Evolutionary conservation across 1,284 basidiomycete genomes (phyloP).

Genomic region (Phylloboletellus chloephorus): DNA sequence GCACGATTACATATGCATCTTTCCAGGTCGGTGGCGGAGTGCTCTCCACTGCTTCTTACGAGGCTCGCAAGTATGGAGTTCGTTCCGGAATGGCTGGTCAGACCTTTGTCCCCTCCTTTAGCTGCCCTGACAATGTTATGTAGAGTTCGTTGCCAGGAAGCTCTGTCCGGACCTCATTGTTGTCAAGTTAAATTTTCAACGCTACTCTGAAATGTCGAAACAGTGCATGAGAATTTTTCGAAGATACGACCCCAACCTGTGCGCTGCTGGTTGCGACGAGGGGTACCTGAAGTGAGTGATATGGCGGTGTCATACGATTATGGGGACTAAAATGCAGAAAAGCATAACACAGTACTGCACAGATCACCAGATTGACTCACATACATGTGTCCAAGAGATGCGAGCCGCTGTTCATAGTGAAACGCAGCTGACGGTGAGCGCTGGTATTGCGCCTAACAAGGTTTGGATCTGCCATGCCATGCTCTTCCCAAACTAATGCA

Average conservation of each 20-base stretch:
- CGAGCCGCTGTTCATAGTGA: conserved; percentile 65
- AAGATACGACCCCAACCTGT: conserved; percentile 79
- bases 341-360: conserved; percentile 78
- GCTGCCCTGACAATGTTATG: conserved; percentile 2
- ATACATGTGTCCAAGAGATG: conserved; percentile 76
- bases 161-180: conserved; percentile 90
- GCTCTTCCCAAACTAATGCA: conserved; percentile 16
- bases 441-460: conserved; percentile 88
- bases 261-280: conserved; percentile 81
- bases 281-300: conserved; percentile 78
- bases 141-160: conserved; percentile 87
- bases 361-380: conserved; percentile 58
- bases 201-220: conserved; percentile 69
- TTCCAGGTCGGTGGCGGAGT: conserved; percentile 72
- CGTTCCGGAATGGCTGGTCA: conserved; percentile 84
- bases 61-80: conserved; percentile 84
- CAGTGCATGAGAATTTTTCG: conserved; percentile 64
- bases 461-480: conserved; percentile 33
- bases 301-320: background rate
- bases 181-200: conserved; percentile 56
- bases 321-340: conserved; percentile 4
- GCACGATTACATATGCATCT: background rate
- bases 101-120: too few relatives aligned
- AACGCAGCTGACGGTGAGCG: conserved; percentile 87
- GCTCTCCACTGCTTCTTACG: conserved; percentile 84